Evolutionary conservation across 768 basidiomycete genomes (phyloP), one percentile per base, ranked within the genome.

Genomic region (Lenzites betulinus): DNA sequence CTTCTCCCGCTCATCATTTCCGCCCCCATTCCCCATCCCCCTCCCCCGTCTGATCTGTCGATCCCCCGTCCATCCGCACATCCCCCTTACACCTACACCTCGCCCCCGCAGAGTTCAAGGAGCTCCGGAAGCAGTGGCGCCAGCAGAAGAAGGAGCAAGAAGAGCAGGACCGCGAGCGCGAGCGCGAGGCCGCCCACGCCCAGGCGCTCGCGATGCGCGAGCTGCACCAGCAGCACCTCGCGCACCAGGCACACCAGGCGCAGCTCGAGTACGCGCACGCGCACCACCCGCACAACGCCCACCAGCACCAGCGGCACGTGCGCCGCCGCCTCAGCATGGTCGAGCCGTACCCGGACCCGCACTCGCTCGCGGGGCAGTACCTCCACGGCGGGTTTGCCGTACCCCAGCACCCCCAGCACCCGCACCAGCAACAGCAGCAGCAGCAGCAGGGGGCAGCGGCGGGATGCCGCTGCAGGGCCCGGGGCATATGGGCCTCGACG

Each of bases 61-160:
- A n/a, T n/a, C n/a, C n/a, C n/a, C n/a, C n/a, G n/a, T n/a, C n/a
- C n/a, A n/a, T n/a, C n/a, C n/a, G 44, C 44, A 15, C 5, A 26
- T 23, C 16, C 23, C n/a, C 20, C 7, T 4, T 18, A 44, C 20
- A 18, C 43, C 4, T 25, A 6, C 12, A 13, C 8, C 8, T 20
- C 44, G 16, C 12, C 5, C 48, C 58, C 64, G 47, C 76, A 98
- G 96, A 98, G 79, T 99, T 98, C 82, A 98, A 96, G 70, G 96
- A 98, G 71, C 85, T 98, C 68, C 88, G 96, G 58, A 98, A 95
- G 74, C 89, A 90, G 67, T 97, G 96, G 95, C 87, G 95, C 42
- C 93, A 93, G 78, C 83, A 87, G 66, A 97, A 95, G 79, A 94
- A 95, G 74, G 92, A 93, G 69, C 74, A 57, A 16, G 70, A 71